A percentile compares a stretch with the other conserved stretches of the same genome.
Conservation (phyloP, 2,329 filamentous ascomycete species). For the Monosporascus sp. region DNA sequence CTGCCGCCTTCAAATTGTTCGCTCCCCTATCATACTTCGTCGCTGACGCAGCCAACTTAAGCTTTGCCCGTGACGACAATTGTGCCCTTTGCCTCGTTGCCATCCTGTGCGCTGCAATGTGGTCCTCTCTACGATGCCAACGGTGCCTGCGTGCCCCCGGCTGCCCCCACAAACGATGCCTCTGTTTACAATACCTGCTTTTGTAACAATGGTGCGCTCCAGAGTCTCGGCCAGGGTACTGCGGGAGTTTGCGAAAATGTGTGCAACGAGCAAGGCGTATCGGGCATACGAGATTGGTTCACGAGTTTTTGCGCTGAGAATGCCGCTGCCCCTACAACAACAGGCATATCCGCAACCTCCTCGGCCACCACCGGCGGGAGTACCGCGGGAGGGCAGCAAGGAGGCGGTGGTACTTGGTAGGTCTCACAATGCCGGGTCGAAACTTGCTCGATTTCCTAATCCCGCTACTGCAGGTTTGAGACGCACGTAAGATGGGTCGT, state of each 20-base stretch:
- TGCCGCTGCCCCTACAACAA: slow-evolving; percentile 27
- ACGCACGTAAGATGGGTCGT: slow-evolving; percentile 76
- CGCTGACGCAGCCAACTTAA: not conserved
- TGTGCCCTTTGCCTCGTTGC: slow-evolving; percentile 53
- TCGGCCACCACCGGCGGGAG: slow-evolving; percentile 18
- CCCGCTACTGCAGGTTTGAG: slow-evolving; percentile 48
- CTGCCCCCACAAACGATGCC: slow-evolving; percentile 39
- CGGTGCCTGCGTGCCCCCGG: slow-evolving; percentile 61
- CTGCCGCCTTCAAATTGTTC: not conserved
- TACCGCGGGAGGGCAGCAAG: slow-evolving; percentile 16
- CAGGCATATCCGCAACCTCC: slow-evolving; percentile 21
- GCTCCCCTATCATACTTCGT: not conserved
- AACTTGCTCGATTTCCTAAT: not conserved
- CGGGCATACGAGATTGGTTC: slow-evolving; percentile 65
- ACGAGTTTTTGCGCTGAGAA: slow-evolving; percentile 54
- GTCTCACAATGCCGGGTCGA: slow-evolving; percentile 9
- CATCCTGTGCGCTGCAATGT: slow-evolving; percentile 56
- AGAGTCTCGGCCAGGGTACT: slow-evolving; percentile 49
- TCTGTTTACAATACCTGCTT: slow-evolving; percentile 64
- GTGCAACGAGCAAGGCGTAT: slow-evolving; percentile 45
- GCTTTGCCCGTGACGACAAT: slow-evolving; percentile 39
- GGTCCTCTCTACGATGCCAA: slow-evolving; percentile 64
- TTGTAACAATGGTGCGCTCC: slow-evolving; percentile 59
- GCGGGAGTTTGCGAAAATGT: slow-evolving; percentile 56
- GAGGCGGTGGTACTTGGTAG: slow-evolving; percentile 43